Evolutionary conservation across 345 rosid genomes (phyloP).

Genomic region (Pugionium dolabratum): DNA sequence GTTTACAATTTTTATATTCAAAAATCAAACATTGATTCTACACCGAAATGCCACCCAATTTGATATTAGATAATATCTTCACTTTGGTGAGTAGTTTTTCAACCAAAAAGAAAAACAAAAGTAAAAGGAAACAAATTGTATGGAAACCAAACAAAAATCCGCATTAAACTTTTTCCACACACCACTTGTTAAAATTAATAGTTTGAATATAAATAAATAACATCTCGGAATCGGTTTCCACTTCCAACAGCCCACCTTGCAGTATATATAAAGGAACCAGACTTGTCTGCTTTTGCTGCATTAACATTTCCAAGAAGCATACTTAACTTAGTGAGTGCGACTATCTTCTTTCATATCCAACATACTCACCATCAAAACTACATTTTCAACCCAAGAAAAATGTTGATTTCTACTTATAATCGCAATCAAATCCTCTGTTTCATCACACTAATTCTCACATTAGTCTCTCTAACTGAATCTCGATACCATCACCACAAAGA

Average conservation of each 20-base stretch:
- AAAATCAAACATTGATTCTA: no score
- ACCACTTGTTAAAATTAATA: conserved; percentile 28
- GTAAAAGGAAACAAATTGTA: neutral
- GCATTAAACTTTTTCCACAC: conserved; percentile 20
- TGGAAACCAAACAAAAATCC: neutral
- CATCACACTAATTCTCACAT: conserved; percentile 36
- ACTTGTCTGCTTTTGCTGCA: conserved; percentile 43
- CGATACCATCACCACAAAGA: conserved; percentile 51
- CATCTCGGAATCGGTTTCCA: conserved; percentile 36
- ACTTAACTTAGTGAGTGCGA: conserved; percentile 38
- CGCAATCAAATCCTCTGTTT: conserved; percentile 31
- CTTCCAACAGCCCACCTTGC: conserved; percentile 31
- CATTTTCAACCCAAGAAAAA: conserved; percentile 26
- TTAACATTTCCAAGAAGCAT: conserved; percentile 41
- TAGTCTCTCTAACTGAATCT: conserved; percentile 46
- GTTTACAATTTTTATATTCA: no score
- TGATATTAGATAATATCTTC: neutral
- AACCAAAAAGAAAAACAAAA: neutral
- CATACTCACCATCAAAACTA: conserved; percentile 6
- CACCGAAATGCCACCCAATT: neutral
- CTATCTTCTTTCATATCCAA: conserved; percentile 32
- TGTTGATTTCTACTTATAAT: conserved; percentile 38
- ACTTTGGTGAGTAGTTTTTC: conserved; percentile 2
- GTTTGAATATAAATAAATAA: conserved; percentile 5
- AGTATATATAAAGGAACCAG: conserved; percentile 41